phyloP scores from a whole-genome alignment of 768 basidiomycete genomes.

The Boletus subparvulus region DNA sequence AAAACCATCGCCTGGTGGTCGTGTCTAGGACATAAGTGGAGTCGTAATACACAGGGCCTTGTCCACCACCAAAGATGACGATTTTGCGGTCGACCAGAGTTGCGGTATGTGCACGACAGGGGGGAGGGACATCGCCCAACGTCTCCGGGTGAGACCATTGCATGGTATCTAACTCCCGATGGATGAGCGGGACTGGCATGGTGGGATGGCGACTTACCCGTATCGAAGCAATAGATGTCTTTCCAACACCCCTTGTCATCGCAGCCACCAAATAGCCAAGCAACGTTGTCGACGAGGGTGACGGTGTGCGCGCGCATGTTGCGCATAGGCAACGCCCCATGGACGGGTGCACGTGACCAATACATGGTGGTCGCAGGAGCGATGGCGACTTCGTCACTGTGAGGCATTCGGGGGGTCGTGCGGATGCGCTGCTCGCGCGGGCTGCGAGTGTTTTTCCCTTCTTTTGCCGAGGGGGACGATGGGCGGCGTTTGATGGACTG shows the following conservation, averaged over 20 bases:
- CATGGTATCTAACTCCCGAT: constrained; percentile 65
- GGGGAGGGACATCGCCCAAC: constrained; percentile 75
- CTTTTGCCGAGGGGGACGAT: constrained; percentile 32
- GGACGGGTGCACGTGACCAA: constrained; percentile 83
- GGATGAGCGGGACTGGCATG: background rate
- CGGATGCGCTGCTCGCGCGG: constrained; percentile 38
- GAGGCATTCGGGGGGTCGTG: constrained; percentile 56
- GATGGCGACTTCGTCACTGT: constrained; percentile 55
- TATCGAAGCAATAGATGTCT: constrained; percentile 85
- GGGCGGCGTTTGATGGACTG: constrained; percentile 26
- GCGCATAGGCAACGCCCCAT: constrained; percentile 63
- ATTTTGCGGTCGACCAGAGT: constrained; percentile 80
- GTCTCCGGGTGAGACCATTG: constrained; percentile 83
- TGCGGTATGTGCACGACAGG: constrained; percentile 84
- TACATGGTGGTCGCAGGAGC: constrained; percentile 79
- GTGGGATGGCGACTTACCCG: constrained; percentile 44
- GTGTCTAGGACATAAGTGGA: constrained; percentile 83
- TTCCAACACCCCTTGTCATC: constrained; percentile 74
- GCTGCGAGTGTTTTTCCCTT: constrained; percentile 13
- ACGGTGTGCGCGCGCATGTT: constrained; percentile 81
- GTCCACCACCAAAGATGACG: constrained; percentile 85
- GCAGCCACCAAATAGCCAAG: constrained; percentile 89
- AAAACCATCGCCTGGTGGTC: constrained; percentile 61
- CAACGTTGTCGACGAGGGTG: constrained; percentile 76
- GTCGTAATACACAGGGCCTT: constrained; percentile 81